A percentile compares a stretch with the other conserved stretches of the same genome.
phyloP scores from a whole-genome alignment of 805 yeast genomes.

The Yamadazyma sp. region DNA sequence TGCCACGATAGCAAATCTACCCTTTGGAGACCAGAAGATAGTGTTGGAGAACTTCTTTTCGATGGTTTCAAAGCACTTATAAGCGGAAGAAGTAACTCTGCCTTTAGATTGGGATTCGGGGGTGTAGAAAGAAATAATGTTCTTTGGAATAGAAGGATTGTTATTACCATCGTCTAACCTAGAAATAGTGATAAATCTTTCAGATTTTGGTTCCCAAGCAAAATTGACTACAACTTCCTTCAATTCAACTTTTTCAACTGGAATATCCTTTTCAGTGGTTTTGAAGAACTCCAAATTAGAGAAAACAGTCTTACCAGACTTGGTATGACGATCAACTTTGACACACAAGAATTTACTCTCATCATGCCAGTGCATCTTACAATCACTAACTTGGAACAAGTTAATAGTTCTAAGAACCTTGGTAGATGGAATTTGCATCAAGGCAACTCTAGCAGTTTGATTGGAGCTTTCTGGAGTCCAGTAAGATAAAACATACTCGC shows the following conservation, averaged over 20 bases:
- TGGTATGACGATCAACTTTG: conserved; percentile 95
- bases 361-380: conserved; percentile 92
- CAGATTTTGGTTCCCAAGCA: conserved; percentile 95
- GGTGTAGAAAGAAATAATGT: conserved; percentile 76
- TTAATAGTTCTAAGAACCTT: conserved; percentile 85
- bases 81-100: conserved; percentile 47
- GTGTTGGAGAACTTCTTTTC: conserved; percentile 68
- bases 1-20: conserved; percentile 71
- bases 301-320: conserved; percentile 88
- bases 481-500: conserved; percentile 73
- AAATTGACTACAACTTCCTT: conserved; percentile 85
- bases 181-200: conserved; percentile 80
- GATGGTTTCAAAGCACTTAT: conserved; percentile 59
- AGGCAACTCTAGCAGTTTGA: conserved; percentile 91
- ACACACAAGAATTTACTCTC: conserved; percentile 83
- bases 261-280: conserved; percentile 82
- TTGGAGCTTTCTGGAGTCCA: conserved; percentile 96
- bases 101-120: conserved; percentile 54
- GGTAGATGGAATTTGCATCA: conserved; percentile 84
- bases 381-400: conserved; percentile 90
- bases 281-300: conserved; percentile 91
- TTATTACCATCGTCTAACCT: conserved; percentile 54
- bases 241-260: conserved; percentile 91
- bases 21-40: conserved; percentile 87
- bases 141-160: conserved; percentile 65